A percentile compares a stretch with the other conserved stretches of the same genome.
phyloP scores from a whole-genome alignment of 1,284 basidiomycete species.

The Meripilus lineatus region DNA sequence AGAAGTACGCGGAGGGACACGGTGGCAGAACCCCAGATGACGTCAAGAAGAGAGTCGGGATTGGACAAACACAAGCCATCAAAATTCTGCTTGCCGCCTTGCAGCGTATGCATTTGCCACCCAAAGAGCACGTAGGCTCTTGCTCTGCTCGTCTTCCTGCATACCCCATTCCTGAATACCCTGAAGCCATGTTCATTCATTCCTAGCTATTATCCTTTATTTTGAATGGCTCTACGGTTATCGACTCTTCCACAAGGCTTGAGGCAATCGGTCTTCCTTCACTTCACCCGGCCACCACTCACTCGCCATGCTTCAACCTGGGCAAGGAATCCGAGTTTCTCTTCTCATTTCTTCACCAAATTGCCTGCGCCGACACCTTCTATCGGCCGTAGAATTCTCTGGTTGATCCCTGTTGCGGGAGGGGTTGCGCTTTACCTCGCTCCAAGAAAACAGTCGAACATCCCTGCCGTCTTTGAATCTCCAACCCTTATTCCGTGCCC shows the following conservation, averaged over 20 bases:
- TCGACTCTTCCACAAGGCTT: constrained; percentile 20
- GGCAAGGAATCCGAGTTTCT: constrained; percentile 17
- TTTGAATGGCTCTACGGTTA: constrained; percentile 23
- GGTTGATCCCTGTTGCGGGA: constrained; percentile 52
- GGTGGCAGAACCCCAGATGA: too few species aligned
- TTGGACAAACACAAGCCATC: too few species aligned
- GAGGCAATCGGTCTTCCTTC: constrained; percentile 21
- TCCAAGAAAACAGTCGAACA: constrained; percentile 29
- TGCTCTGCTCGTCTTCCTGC: too few species aligned
- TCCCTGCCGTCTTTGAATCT: constrained; percentile 49
- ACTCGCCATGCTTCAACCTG: constrained; percentile 19
- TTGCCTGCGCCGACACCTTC: constrained; percentile 15
- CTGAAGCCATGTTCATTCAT: background rate
- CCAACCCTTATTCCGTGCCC: constrained; percentile 58
- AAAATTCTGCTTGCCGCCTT: too few species aligned
- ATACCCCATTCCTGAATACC: background rate
- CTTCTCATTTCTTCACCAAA: constrained; percentile 23
- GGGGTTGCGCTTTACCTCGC: constrained; percentile 46
- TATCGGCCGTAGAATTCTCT: constrained; percentile 35
- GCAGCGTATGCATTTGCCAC: background rate
- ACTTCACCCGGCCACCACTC: constrained; percentile 8
- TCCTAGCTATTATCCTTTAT: background rate
- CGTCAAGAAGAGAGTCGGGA: too few species aligned
- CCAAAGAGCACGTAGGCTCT: too few species aligned
- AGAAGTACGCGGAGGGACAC: too few species aligned